Evolutionary conservation across 2,329 filamentous ascomycete species (phyloP), one percentile per base, ranked within the genome.

Genomic region (Xylariaceae sp.): DNA sequence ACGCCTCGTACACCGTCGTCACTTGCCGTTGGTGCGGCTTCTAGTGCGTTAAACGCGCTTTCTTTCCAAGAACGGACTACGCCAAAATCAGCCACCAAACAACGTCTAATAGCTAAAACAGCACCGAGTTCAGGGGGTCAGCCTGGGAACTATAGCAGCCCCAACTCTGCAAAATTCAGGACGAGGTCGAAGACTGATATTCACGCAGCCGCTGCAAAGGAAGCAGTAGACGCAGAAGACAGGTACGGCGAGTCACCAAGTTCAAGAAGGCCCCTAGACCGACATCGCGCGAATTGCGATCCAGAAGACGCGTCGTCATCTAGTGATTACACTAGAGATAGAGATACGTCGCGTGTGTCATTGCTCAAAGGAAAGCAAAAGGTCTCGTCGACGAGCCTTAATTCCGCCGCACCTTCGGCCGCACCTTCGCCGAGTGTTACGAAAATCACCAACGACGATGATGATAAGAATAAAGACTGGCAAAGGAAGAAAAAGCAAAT

Each of bases 401-500:
- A 73, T 30, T 75, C 73, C 3, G 76, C 77, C n/a, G 76, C 73
- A 4, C 73, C 74, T 6, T 74, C 73, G 3, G 76, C 77, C n/a
- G 76, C 73, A 4, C 73, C 74, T 6, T 74, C 75, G 3, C 73
- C 74, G 7, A 76, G 78, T 37, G 72, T 71, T 8, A 70, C 74
- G 4, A 70, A 40, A 4, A 19, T 40, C 26, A 71, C 74, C 26
- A 74, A 72, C 2, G 72, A 73, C 31, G 67, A 63, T 1, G 64
- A 62, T 11, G 67, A 73, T 30, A 71, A 73, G 6, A 74, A 79
- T 48, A 72, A 70, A 26, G 74, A 75, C 7, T 88, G 83, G 79
- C 81, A 87, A 60, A 77, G 76, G 50, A 82, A 79, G 47, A 83
- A 88, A 59, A 74, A 77, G 47, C 71, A 78, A 6, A 76, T 95